Percentiles rank a stretch among this genome's conserved stretches.
Evolutionary conservation across 1,139 yeast genomes (phyloP).

Genomic region (Pichia sp.): DNA sequence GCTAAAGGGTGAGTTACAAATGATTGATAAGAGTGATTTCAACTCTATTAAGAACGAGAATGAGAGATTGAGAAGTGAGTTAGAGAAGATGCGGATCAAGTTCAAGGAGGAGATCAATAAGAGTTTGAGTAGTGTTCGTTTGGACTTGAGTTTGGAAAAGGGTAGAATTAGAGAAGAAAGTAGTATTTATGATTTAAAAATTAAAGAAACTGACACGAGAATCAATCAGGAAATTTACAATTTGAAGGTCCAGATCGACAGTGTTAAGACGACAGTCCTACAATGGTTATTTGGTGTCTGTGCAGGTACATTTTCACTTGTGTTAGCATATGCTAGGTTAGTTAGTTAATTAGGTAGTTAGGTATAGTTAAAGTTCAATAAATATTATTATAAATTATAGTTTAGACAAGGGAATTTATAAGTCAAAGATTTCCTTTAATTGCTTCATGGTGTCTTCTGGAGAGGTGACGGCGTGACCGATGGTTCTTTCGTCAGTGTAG

Average conservation of each 20-base stretch:
- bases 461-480: slow-evolving; percentile 87
- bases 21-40: slow-evolving; percentile 85
- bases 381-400: background rate
- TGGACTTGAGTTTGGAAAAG: slow-evolving; percentile 89
- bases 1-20: slow-evolving; percentile 84
- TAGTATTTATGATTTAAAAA: slow-evolving; percentile 87
- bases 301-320: slow-evolving; percentile 95
- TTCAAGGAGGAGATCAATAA: slow-evolving; percentile 91
- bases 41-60: slow-evolving; percentile 82
- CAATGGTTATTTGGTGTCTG: slow-evolving; percentile 99
- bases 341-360: slow-evolving; percentile 45
- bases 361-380: background rate
- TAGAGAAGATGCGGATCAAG: slow-evolving; percentile 81
- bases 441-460: slow-evolving; percentile 88
- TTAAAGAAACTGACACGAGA: slow-evolving; percentile 91
- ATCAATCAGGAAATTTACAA: slow-evolving; percentile 95
- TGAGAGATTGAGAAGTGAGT: slow-evolving; percentile 78
- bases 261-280: slow-evolving; percentile 93
- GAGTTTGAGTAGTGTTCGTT: slow-evolving; percentile 84
- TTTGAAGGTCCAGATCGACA: slow-evolving; percentile 91
- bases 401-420: slow-evolving; percentile 19
- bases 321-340: slow-evolving; percentile 85
- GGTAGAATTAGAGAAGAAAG: slow-evolving; percentile 95
- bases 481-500: slow-evolving; percentile 85
- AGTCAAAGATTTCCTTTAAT: slow-evolving; percentile 73